Evolutionary conservation across 495 filamentous ascomycete genomes (phyloP).

Genomic region (Pseudomonodictys pantanalensis): DNA sequence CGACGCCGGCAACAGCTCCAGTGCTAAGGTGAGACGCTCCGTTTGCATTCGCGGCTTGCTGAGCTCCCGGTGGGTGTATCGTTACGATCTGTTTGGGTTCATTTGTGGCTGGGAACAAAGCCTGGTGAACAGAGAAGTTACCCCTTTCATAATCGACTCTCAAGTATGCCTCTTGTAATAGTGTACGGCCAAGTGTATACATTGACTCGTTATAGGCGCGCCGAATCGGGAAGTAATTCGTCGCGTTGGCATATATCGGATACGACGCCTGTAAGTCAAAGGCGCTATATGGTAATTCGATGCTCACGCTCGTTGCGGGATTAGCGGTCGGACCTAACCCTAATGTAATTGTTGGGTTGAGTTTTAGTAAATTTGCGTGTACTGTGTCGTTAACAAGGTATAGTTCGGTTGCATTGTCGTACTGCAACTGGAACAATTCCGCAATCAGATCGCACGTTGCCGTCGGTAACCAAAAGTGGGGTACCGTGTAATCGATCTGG

Average conservation of each 20-base stretch:
- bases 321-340: slow-evolving; percentile 42
- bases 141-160: slow-evolving; percentile 47
- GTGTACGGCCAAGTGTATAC: slow-evolving; percentile 54
- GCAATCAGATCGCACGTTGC: slow-evolving; percentile 52
- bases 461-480: slow-evolving; percentile 54
- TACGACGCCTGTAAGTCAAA: slow-evolving; percentile 46
- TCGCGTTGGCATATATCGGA: slow-evolving; percentile 32
- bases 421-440: slow-evolving; percentile 48
- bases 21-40: background rate
- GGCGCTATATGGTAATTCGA: slow-evolving; percentile 52
- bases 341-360: slow-evolving; percentile 50
- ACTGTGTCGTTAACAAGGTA: slow-evolving; percentile 51
- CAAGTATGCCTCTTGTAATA: slow-evolving; percentile 57
- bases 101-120: slow-evolving; percentile 2
- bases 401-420: slow-evolving; percentile 43
- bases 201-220: slow-evolving; percentile 48
- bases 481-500: slow-evolving; percentile 52
- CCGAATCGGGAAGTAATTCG: slow-evolving; percentile 53
- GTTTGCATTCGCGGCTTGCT: background rate
- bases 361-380: slow-evolving; percentile 40
- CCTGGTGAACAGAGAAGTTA: slow-evolving; percentile 44
- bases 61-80: background rate
- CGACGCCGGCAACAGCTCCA: background rate
- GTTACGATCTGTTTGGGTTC: background rate
- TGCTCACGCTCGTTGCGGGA: slow-evolving; percentile 43